These are phyloP conservation scores for Vitis riparia DNA, from an alignment of 164 flowering plant species.

Conservation along the genomic window DNA sequence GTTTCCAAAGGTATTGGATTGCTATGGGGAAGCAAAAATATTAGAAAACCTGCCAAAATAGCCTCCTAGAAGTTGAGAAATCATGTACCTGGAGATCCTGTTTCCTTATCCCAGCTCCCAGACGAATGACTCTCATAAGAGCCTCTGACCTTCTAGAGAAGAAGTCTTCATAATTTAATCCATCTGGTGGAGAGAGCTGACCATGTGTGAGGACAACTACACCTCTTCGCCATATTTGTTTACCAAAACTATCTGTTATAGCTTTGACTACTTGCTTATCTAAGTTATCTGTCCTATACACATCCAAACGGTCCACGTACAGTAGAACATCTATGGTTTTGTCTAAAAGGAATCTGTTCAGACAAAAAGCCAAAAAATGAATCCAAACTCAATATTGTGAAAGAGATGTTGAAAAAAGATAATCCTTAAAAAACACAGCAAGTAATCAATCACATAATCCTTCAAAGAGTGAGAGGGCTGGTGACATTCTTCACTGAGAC, in stretches of 20 bases:
- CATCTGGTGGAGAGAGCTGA: conserved; percentile 94
- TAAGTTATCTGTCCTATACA: conserved; percentile 89
- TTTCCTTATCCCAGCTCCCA: conserved; percentile 64
- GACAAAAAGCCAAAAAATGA: conserved; percentile 6
- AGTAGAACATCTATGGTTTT: conserved; percentile 93
- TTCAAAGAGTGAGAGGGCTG: too few species aligned
- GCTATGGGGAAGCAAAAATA: neutral
- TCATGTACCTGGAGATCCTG: conserved; percentile 51
- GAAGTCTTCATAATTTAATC: conserved; percentile 75
- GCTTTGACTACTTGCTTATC: conserved; percentile 85
- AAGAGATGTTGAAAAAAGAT: neutral
- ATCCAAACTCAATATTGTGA: neutral
- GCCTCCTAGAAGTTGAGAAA: too few species aligned
- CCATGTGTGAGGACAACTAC: conserved; percentile 91
- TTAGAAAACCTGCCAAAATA: too few species aligned
- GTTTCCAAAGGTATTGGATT: too few species aligned
- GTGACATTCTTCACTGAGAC: too few species aligned
- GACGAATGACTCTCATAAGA: conserved; percentile 63
- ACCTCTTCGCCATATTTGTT: conserved; percentile 78
- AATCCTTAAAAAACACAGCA: neutral
- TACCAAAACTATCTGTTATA: conserved; percentile 84
- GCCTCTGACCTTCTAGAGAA: conserved; percentile 75
- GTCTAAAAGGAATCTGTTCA: conserved; percentile 81
- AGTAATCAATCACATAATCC: too few species aligned
- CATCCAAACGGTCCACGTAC: conserved; percentile 93